These are phyloP conservation scores for Podospora tetraspora DNA, from an alignment of 495 filamentous ascomycete genomes.

Conservation along the genomic window DNA sequence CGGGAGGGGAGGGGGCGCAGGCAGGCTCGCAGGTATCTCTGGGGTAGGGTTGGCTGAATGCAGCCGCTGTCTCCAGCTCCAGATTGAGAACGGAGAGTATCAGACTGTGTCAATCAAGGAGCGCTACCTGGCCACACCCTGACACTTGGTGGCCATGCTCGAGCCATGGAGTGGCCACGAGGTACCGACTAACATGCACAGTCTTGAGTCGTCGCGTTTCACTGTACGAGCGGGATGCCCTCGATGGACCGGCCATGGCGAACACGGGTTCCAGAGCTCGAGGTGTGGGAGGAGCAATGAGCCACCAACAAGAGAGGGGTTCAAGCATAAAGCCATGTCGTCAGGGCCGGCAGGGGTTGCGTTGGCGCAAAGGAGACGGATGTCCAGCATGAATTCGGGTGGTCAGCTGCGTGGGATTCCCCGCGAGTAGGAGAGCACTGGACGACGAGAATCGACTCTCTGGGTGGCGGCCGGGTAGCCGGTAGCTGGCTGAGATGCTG, in stretches of 20 bases:
- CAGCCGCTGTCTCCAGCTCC: slow-evolving; percentile 17
- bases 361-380: not conserved
- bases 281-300: slow-evolving; percentile 19
- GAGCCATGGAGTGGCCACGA: slow-evolving; percentile 1
- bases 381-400: not conserved
- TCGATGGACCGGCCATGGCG: slow-evolving; percentile 1
- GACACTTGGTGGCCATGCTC: not conserved
- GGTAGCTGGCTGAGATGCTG: not conserved
- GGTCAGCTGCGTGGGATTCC: not conserved
- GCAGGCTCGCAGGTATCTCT: slow-evolving; percentile 17
- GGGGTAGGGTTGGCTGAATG: slow-evolving; percentile 18
- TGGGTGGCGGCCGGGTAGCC: not conserved
- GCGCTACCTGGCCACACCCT: slow-evolving; percentile 13
- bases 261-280: slow-evolving; percentile 14
- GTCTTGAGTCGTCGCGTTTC: not conserved
- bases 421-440: not conserved
- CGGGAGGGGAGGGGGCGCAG: slow-evolving; percentile 13
- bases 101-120: slow-evolving; percentile 14
- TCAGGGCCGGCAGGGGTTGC: slow-evolving; percentile 18
- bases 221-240: slow-evolving; percentile 18
- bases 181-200: slow-evolving; percentile 10
- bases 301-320: slow-evolving; percentile 8
- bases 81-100: slow-evolving; percentile 2
- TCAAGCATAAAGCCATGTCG: slow-evolving; percentile 18
- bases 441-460: not conserved